Evolutionary conservation across 2,329 filamentous ascomycete species (phyloP).

Genomic region (Fusarium zealandicum): DNA sequence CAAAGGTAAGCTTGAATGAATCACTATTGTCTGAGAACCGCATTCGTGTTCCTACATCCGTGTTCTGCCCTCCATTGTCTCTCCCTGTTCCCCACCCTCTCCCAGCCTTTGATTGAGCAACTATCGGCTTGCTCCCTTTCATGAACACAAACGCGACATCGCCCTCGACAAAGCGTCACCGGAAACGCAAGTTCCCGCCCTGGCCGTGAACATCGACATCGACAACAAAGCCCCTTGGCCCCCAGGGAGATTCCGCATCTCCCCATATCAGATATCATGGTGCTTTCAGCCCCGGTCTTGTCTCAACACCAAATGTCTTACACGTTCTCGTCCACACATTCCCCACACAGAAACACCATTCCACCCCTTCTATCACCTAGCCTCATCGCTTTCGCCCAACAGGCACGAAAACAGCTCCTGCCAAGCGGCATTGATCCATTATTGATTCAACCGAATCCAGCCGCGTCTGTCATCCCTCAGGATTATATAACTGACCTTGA

Average conservation of each 20-base stretch:
- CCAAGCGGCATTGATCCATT: constrained; percentile 28
- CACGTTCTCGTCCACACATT: constrained; percentile 31
- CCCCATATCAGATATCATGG: constrained; percentile 12
- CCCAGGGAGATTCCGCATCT: constrained; percentile 1
- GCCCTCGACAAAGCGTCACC: constrained; percentile 8
- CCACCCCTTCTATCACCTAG: constrained; percentile 15
- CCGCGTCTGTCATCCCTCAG: constrained; percentile 22
- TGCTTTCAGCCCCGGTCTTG: constrained; percentile 6
- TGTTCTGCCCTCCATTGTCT: constrained; percentile 23
- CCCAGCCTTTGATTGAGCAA: constrained; percentile 19
- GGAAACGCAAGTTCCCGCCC: constrained; percentile 7
- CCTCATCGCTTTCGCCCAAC: constrained; percentile 31
- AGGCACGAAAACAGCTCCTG: constrained; percentile 26
- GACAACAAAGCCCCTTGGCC: constrained; percentile 1
- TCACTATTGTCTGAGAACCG: constrained; percentile 19
- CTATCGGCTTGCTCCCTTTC: constrained; percentile 27
- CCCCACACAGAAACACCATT: constrained; percentile 35
- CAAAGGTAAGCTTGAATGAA: constrained; percentile 30
- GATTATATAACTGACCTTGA: constrained; percentile 36
- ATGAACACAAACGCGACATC: constrained; percentile 8
- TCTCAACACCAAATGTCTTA: constrained; percentile 37
- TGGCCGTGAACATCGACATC: constrained; percentile 7
- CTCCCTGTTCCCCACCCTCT: constrained; percentile 26
- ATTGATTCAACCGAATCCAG: constrained; percentile 22
- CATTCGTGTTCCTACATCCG: constrained; percentile 28